A percentile compares a stretch with the other conserved stretches of the same genome.
These are phyloP conservation scores for Paecilomyces sp. DNA, from an alignment of 2,329 filamentous ascomycete genomes.

Conservation along the genomic window DNA sequence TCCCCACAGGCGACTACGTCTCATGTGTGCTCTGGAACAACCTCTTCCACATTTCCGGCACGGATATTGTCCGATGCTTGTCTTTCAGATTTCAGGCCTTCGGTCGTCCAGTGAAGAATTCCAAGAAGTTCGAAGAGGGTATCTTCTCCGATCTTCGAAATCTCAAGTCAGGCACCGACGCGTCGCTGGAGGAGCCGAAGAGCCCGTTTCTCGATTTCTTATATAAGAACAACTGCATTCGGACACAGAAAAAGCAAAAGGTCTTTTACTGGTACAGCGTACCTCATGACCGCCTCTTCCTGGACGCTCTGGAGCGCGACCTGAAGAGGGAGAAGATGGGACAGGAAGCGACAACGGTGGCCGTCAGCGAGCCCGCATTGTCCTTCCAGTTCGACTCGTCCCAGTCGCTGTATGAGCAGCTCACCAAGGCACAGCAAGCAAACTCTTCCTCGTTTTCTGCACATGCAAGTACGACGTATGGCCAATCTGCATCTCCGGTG, in stretches of 20 bases:
- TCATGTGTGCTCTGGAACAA: conserved; percentile 99
- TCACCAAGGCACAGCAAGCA: conserved; percentile 98
- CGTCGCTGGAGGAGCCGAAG: conserved; percentile 96
- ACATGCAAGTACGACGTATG: conserved; percentile 57
- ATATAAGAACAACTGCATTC: conserved; percentile 99
- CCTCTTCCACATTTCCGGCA: conserved; percentile 97
- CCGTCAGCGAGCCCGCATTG: conserved; percentile 91
- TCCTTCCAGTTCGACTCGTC: conserved; percentile 99
- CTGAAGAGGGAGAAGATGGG: conserved; percentile 99
- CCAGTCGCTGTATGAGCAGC: conserved; percentile 96
- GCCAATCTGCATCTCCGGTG: conserved; percentile 77
- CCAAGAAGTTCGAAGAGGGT: conserved; percentile 99
- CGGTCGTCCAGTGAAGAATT: conserved; percentile 96
- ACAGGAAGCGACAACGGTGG: conserved; percentile 93
- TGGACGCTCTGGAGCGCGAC: conserved; percentile 94
- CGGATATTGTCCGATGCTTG: conserved; percentile 95
- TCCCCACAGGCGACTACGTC: conserved; percentile 97
- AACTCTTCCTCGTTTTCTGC: conserved; percentile 95
- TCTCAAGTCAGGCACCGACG: conserved; percentile 95
- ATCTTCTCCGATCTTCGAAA: conserved; percentile 99
- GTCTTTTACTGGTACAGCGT: conserved; percentile 99
- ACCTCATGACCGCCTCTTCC: conserved; percentile 91
- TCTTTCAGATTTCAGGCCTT: conserved; percentile 99
- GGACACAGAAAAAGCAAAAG: conserved; percentile 99
- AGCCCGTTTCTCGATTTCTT: conserved; percentile 97